Evolutionary conservation across 768 basidiomycete species (phyloP), one percentile per base, ranked within the genome.

Genomic region (Gymnopilus dilepis): DNA sequence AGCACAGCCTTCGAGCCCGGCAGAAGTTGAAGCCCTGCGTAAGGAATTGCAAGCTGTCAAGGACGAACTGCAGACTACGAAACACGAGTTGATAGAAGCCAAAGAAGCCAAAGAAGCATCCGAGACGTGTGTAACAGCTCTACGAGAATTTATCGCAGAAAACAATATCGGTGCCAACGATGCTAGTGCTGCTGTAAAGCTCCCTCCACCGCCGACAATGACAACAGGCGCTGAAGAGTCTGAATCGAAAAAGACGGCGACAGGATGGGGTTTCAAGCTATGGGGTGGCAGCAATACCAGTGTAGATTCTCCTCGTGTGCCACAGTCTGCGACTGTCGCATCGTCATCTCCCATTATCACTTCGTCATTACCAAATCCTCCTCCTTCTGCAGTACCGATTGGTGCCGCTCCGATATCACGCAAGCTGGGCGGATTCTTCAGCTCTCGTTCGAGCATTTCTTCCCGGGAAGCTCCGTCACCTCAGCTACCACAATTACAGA

Each of bases 71-170:
- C 86, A 88, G 33, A 84, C 82, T 30, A 79, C 83, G 17, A 85
- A 84, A 67, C 82, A 85, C 62, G 91, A 94, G 60, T 76, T 97
- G 47, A 78, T 70, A 38, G 95, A 97, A 69, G 82, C 88, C 0
- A 88, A 85, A 62, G 96, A 98, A 74, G 94, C 92, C 2, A 82
- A 87, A 50, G 88, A 94, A 69, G 96, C 96, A 3, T 92, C 91
- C 34, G 95, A 98, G 65, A 84, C 84, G 0, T 95, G 94, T 71
- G 86, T 92, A 65, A 87, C 85, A 57, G 92, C 91, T 0, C 78
- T 99, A 42, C 83, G 95, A 37, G 89, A 87, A 59, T 98, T 91
- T 70, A 93, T 94, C 65, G 85, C 84, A 21, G 87, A 92, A 65
- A 86, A 89, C 71, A 86, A 86, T 59, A 80, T 91, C 51, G 90